Conservation (phyloP, 306 rosid species). For the Chamaecrista fasciculata region DNA sequence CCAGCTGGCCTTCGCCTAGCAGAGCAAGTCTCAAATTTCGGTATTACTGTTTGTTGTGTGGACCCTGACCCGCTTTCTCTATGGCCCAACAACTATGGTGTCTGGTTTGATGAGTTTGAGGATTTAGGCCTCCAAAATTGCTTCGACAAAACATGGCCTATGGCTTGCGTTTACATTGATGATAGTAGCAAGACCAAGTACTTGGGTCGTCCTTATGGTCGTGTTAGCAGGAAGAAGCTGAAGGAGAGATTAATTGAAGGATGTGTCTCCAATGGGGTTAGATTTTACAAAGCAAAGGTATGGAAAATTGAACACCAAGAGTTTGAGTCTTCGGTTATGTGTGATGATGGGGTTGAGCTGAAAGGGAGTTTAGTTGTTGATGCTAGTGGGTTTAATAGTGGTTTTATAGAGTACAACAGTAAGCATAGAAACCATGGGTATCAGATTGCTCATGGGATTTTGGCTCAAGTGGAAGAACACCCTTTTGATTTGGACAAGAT, state of each 20-base stretch:
- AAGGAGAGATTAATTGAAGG: slow-evolving; percentile 48
- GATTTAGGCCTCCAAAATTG: slow-evolving; percentile 58
- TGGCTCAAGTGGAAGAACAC: slow-evolving; percentile 75
- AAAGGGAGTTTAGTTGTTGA: slow-evolving; percentile 70
- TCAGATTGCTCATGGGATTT: slow-evolving; percentile 84
- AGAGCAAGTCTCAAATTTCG: slow-evolving; percentile 63
- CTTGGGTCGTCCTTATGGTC: slow-evolving; percentile 65
- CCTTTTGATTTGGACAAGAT: slow-evolving; percentile 83
- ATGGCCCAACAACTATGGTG: slow-evolving; percentile 95
- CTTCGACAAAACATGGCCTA: slow-evolving; percentile 75
- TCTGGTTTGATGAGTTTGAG: slow-evolving; percentile 81
- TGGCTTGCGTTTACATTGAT: slow-evolving; percentile 50
- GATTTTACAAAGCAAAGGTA: slow-evolving; percentile 62
- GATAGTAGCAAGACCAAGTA: slow-evolving; percentile 50
- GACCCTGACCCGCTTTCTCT: slow-evolving; percentile 74
- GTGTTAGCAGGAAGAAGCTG: slow-evolving; percentile 61
- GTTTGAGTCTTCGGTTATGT: slow-evolving; percentile 51
- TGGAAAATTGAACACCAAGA: slow-evolving; percentile 59
- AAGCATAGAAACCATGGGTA: slow-evolving; percentile 56
- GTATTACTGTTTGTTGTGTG: slow-evolving; percentile 75
- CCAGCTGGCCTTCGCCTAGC: slow-evolving; percentile 80
- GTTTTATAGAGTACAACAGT: slow-evolving; percentile 42
- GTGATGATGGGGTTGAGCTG: slow-evolving; percentile 62
- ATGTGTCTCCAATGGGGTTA: slow-evolving; percentile 61
- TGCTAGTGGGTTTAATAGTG: slow-evolving; percentile 74